Percentiles rank a stretch among this genome's conserved stretches.
Conservation (phyloP, 176 grass and related monocot species). For the Elymus sibiricus region DNA sequence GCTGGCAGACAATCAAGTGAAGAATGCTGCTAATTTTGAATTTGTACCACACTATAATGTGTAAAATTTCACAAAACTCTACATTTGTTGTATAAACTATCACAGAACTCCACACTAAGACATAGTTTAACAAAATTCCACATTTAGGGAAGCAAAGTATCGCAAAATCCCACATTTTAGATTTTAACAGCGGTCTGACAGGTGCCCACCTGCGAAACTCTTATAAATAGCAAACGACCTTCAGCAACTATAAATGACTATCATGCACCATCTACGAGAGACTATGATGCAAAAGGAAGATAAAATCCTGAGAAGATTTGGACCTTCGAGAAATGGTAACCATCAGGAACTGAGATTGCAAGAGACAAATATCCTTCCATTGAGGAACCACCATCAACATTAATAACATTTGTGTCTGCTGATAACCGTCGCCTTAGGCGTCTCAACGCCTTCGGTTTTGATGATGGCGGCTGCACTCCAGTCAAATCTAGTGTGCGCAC, state of each 20-base stretch:
- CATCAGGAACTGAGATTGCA: slow-evolving; percentile 77
- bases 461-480: slow-evolving; percentile 59
- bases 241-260: not conserved
- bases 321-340: slow-evolving; percentile 99
- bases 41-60: not conserved
- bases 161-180: not conserved
- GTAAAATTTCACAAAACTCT: not conserved
- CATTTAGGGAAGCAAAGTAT: not conserved
- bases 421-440: slow-evolving; percentile 73
- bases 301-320: slow-evolving; percentile 11
- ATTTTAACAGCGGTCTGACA: not conserved
- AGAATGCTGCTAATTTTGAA: not conserved
- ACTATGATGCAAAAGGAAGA: slow-evolving; percentile 13
- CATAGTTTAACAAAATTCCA: not conserved
- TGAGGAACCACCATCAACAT: slow-evolving; percentile 74
- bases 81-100: not conserved
- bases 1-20: not conserved
- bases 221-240: not conserved
- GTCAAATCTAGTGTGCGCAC: slow-evolving; percentile 74
- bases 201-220: not conserved
- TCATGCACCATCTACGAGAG: not conserved
- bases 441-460: slow-evolving; percentile 72
- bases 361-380: slow-evolving; percentile 77
- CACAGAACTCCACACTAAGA: not conserved
- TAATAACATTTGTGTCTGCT: slow-evolving; percentile 73